Conservation (phyloP, 495 filamentous ascomycete species). For the Lepraria neglecta region DNA sequence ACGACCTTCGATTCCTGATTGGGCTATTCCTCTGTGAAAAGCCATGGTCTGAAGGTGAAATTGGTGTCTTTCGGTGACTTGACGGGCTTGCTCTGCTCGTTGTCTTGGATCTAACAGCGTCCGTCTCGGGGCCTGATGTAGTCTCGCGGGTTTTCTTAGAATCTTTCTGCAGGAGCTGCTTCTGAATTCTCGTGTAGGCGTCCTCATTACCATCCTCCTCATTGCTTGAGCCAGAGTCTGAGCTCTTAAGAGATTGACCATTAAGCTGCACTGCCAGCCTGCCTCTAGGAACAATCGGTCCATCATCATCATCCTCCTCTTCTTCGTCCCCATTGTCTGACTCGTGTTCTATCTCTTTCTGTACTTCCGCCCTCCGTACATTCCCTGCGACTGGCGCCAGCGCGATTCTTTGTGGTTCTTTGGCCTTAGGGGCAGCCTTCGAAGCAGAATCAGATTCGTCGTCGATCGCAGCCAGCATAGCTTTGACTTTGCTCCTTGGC, state of each 20-base stretch:
- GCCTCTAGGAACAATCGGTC: conserved; percentile 57
- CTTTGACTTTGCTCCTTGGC: conserved; percentile 63
- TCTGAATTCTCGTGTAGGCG: conserved; percentile 27
- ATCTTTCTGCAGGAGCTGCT: conserved; percentile 18
- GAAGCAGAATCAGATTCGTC: conserved; percentile 52
- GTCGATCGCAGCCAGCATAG: conserved; percentile 58
- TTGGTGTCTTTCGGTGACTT: neutral
- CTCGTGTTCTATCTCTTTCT: conserved; percentile 8
- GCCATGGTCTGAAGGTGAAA: neutral
- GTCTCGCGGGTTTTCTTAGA: neutral
- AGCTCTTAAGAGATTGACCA: conserved; percentile 25
- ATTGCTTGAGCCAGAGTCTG: conserved; percentile 20
- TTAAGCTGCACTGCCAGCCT: conserved; percentile 67
- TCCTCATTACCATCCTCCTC: conserved; percentile 21
- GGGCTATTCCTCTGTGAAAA: neutral
- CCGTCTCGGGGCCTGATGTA: neutral
- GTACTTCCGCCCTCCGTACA: conserved; percentile 2
- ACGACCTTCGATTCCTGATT: conserved; percentile 16
- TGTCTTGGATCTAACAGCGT: conserved; percentile 22
- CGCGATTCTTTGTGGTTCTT: conserved; percentile 11
- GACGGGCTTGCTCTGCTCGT: conserved; percentile 12
- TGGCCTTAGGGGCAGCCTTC: conserved; percentile 32
- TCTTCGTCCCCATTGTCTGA: conserved; percentile 31
- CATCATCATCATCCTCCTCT: conserved; percentile 38
- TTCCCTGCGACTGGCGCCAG: conserved; percentile 11